Percentiles rank a stretch among this genome's conserved stretches.
phyloP scores from a whole-genome alignment of 768 basidiomycete genomes.

The Suillus occidentalis region DNA sequence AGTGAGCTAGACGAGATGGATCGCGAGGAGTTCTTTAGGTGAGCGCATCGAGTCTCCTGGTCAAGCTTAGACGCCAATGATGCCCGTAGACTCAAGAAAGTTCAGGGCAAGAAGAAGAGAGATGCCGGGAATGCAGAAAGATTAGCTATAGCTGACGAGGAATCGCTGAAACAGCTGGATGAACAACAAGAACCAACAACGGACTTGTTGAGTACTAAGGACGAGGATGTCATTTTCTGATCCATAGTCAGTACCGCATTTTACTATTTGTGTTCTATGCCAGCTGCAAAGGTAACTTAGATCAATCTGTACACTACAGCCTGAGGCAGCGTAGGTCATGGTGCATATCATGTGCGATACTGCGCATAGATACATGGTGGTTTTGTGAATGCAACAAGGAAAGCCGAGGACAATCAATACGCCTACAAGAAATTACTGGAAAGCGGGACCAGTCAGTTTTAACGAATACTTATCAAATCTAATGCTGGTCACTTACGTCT shows the following conservation, averaged over 20 bases:
- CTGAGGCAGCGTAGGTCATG: slow-evolving; percentile 34
- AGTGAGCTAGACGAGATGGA: slow-evolving; percentile 99
- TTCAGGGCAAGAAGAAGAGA: slow-evolving; percentile 71
- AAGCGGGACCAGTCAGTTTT: slow-evolving; percentile 12
- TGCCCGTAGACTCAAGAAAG: slow-evolving; percentile 80
- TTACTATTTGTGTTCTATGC: slow-evolving; percentile 3
- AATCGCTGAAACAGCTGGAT: slow-evolving; percentile 12
- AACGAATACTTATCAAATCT: slow-evolving; percentile 14
- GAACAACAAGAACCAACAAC: slow-evolving; percentile 36
- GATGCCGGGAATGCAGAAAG: slow-evolving; percentile 21
- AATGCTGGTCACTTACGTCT: slow-evolving; percentile 54
- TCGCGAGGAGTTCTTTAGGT: slow-evolving; percentile 92
- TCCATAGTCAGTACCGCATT: slow-evolving; percentile 12
- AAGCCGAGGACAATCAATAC: slow-evolving; percentile 17
- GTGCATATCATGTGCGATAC: slow-evolving; percentile 54
- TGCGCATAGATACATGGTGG: slow-evolving; percentile 66
- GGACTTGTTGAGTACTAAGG: slow-evolving; percentile 83
- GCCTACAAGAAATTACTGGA: slow-evolving; percentile 35
- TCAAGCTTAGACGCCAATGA: slow-evolving; percentile 1
- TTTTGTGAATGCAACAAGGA: slow-evolving; percentile 42
- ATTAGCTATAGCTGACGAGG: slow-evolving; percentile 25
- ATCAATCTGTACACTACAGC: not conserved
- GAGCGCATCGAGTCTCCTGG: slow-evolving; percentile 23
- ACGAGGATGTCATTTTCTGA: slow-evolving; percentile 93
- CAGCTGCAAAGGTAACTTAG: not conserved